Conservation (phyloP, 768 basidiomycete species). For the Agrocybe chaxingu region DNA sequence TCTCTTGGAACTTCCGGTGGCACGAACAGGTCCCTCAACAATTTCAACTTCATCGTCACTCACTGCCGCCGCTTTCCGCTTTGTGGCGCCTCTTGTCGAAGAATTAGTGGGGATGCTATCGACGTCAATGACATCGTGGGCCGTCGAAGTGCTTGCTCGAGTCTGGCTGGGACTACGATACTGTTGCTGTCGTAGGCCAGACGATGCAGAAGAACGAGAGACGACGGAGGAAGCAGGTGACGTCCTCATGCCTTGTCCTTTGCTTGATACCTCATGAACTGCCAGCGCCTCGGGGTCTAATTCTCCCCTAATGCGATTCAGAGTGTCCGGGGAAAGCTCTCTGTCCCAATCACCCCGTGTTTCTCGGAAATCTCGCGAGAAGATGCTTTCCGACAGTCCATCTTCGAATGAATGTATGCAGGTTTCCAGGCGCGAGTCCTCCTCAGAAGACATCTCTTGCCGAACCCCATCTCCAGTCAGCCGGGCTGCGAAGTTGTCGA, state of each 20-base stretch:
- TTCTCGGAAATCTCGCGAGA: conserved; percentile 77
- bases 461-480: conserved; percentile 59
- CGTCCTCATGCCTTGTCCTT: conserved; percentile 19
- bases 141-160: conserved; percentile 43
- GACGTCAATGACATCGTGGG: conserved; percentile 38
- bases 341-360: conserved; percentile 47
- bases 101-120: conserved; percentile 28
- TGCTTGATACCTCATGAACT: conserved; percentile 9
- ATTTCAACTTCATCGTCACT: conserved; percentile 59
- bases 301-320: conserved; percentile 18
- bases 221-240: conserved; percentile 42
- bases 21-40: conserved; percentile 38
- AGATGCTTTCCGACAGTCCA: conserved; percentile 59
- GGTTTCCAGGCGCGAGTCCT: conserved; percentile 34
- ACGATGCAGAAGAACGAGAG: conserved; percentile 32
- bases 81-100: conserved; percentile 27
- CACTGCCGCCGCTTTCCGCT: conserved; percentile 40
- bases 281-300: conserved; percentile 11
- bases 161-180: conserved; percentile 14
- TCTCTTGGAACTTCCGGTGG: conserved; percentile 25
- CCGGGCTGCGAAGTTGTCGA: conserved; percentile 67
- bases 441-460: conserved; percentile 22
- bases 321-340: conserved; percentile 18
- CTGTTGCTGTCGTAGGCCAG: no score
- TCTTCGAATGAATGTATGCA: conserved; percentile 65